Evolutionary conservation across 768 basidiomycete genomes (phyloP).

Genomic region (Rhodotorula paludigena): DNA sequence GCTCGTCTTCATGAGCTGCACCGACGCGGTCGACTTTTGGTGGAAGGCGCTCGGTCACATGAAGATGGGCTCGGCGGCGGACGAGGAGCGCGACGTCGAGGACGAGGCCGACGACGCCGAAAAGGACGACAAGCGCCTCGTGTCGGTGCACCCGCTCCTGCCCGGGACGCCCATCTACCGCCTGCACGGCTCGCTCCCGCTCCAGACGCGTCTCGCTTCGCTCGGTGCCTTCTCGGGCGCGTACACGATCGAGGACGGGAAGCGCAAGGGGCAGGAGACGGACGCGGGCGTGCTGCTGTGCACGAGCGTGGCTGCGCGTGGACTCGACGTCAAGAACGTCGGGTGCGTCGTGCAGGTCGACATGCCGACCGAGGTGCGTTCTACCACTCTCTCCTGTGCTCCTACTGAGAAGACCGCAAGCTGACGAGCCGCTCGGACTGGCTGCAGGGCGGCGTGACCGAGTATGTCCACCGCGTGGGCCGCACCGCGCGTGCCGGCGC

Average conservation of each 20-base stretch:
- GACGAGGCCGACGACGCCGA: conserved; percentile 29
- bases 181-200: conserved; percentile 86
- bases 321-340: conserved; percentile 89
- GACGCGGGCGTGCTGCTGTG: conserved; percentile 75
- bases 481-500: conserved; percentile 94
- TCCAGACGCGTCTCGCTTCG: conserved; percentile 70
- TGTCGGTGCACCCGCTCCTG: conserved; percentile 66
- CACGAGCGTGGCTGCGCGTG: conserved; percentile 97
- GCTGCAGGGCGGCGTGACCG: conserved; percentile 70
- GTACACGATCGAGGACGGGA: conserved; percentile 43
- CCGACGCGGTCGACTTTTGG: conserved; percentile 96
- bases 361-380: conserved; percentile 73
- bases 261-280: conserved; percentile 44
- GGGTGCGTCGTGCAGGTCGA: conserved; percentile 93
- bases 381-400: neutral
- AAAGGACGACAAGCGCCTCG: conserved; percentile 51
- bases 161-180: conserved; percentile 78
- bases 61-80: conserved; percentile 55
- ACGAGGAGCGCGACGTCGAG: conserved; percentile 31
- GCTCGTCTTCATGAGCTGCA: conserved; percentile 93
- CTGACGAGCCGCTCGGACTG: neutral
- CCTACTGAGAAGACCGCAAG: no score
- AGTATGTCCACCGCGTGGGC: conserved; percentile 95
- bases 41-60: conserved; percentile 76
- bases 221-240: conserved; percentile 69